phyloP scores from a whole-genome alignment of 495 filamentous ascomycete species.

The Achaetomiella virescens region DNA sequence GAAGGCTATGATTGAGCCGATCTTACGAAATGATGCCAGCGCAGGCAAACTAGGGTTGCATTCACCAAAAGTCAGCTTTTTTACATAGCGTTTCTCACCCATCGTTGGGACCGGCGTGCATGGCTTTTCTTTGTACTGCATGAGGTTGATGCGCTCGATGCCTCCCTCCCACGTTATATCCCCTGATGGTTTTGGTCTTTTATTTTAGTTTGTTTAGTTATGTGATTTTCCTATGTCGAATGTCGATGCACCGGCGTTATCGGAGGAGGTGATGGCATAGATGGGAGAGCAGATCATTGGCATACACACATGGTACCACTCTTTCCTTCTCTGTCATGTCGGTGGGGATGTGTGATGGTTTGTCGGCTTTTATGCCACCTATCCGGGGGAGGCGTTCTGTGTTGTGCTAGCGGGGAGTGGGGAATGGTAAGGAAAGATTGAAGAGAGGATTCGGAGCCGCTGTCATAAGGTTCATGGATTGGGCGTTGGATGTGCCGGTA shows the following conservation, averaged over 20 bases:
- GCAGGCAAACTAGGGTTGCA: neutral
- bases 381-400: neutral
- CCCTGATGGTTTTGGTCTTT: constrained; percentile 1
- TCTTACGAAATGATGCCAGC: constrained; percentile 6
- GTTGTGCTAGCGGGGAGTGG: neutral
- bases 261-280: constrained; percentile 18
- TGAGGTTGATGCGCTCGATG: neutral
- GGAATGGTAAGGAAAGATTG: neutral
- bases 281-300: constrained; percentile 22
- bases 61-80: neutral
- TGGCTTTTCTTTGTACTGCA: neutral
- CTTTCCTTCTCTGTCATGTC: neutral
- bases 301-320: constrained; percentile 12
- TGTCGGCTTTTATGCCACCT: neutral
- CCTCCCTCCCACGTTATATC: constrained; percentile 5
- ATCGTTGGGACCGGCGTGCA: constrained; percentile 5
- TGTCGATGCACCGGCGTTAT: constrained; percentile 18
- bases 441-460: neutral
- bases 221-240: constrained; percentile 4
- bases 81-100: neutral
- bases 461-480: neutral
- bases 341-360: neutral
- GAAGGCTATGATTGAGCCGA: neutral
- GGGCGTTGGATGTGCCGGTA: neutral
- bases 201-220: neutral